Conservation (phyloP, 2,329 filamentous ascomycete genomes). For the Knoxdaviesia capensis region DNA sequence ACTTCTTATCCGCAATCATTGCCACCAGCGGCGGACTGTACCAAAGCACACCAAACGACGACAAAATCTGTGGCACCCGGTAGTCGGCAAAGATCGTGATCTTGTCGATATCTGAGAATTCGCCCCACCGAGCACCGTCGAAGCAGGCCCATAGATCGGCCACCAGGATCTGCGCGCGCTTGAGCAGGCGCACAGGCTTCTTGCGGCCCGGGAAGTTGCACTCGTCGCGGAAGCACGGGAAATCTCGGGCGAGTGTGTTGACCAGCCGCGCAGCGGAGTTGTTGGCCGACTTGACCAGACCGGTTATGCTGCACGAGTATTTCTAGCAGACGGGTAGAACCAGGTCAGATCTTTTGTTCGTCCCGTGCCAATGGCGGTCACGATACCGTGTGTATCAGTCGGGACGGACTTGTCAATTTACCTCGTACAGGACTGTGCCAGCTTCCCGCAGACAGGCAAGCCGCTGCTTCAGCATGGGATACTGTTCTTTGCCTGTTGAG, state of each 20-base stretch:
- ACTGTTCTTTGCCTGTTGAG: constrained; percentile 68
- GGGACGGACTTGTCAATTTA: constrained; percentile 15
- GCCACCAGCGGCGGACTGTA: constrained; percentile 66
- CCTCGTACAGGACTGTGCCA: constrained; percentile 58
- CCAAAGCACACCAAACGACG: constrained; percentile 59
- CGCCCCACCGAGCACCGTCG: constrained; percentile 56
- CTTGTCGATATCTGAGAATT: constrained; percentile 78
- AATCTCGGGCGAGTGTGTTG: constrained; percentile 65
- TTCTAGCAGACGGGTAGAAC: constrained; percentile 24
- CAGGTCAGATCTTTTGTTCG: background rate
- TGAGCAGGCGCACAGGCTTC: constrained; percentile 59
- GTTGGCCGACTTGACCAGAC: constrained; percentile 53
- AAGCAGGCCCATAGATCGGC: constrained; percentile 97
- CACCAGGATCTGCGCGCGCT: constrained; percentile 87
- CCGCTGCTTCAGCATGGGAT: constrained; percentile 64
- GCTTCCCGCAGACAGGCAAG: constrained; percentile 67
- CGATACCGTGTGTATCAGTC: too few relatives aligned
- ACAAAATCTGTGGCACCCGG: constrained; percentile 81
- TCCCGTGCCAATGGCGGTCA: too few relatives aligned
- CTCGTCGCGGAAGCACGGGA: constrained; percentile 73
- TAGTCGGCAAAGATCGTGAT: constrained; percentile 99
- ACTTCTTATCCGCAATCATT: constrained; percentile 42
- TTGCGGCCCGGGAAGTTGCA: constrained; percentile 50
- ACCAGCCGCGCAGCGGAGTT: constrained; percentile 69
- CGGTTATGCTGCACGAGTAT: constrained; percentile 54